Percentiles rank a stretch among this genome's conserved stretches.
Evolutionary conservation across 331 rosid species (phyloP).

Genomic region (Rosa hybrid): DNA sequence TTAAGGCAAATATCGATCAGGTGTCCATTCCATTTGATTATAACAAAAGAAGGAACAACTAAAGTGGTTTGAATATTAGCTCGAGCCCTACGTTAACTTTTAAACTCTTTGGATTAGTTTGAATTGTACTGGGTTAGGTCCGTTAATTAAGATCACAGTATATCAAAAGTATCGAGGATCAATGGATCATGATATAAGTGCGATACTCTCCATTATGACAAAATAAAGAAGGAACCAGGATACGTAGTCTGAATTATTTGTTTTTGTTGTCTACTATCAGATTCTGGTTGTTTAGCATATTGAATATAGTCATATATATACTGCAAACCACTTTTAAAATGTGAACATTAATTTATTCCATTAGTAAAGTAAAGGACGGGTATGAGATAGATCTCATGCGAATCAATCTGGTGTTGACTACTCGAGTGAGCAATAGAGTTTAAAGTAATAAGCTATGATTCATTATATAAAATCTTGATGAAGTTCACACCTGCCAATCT

Average conservation of each 20-base stretch:
- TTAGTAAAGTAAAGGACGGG: neutral
- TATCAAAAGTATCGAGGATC: neutral
- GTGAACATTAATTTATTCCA: neutral
- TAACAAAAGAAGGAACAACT: neutral
- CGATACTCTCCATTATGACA: neutral
- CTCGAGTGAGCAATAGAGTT: neutral
- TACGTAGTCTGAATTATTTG: neutral
- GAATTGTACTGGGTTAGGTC: neutral
- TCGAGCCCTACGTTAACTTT: neutral
- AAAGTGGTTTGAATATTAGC: neutral
- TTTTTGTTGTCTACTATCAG: neutral
- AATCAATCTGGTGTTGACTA: slow-evolving; percentile 13
- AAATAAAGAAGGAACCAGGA: neutral
- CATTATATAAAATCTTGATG: neutral
- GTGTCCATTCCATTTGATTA: too few relatives aligned
- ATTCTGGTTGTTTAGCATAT: slow-evolving; percentile 6
- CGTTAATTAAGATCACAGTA: neutral
- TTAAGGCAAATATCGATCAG: neutral
- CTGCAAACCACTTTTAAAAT: neutral
- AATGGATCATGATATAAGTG: neutral
- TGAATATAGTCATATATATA: neutral
- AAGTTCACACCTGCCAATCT: neutral
- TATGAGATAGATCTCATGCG: slow-evolving; percentile 3
- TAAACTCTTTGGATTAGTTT: neutral
- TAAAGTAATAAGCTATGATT: neutral